Conservation (phyloP, 306 rosid species). For the Pyrus pyrifolia region DNA sequence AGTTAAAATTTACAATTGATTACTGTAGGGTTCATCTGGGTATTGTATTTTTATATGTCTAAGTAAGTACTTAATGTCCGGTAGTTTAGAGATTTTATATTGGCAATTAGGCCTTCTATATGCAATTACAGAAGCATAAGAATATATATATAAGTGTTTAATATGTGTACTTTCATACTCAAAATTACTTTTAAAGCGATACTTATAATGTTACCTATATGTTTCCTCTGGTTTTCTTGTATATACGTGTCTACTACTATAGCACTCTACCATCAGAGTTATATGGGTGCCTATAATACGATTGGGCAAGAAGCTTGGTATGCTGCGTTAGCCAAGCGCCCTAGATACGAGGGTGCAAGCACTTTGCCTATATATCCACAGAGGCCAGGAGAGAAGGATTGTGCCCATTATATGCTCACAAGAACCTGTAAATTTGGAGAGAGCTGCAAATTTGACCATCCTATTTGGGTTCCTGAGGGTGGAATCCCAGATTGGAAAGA, state of each 20-base stretch:
- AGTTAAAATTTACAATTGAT: neutral
- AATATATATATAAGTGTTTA: constrained; percentile 22
- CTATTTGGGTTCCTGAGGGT: constrained; percentile 99
- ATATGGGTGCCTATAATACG: constrained; percentile 65
- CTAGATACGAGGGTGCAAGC: constrained; percentile 85
- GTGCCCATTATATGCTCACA: constrained; percentile 97
- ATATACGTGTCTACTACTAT: constrained; percentile 63
- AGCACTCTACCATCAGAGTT: constrained; percentile 86
- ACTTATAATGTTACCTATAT: constrained; percentile 56
- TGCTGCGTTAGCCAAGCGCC: constrained; percentile 82
- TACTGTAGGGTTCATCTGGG: neutral
- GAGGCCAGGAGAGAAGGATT: constrained; percentile 99
- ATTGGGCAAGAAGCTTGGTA: constrained; percentile 99
- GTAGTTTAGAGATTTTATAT: neutral
- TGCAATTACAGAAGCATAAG: neutral
- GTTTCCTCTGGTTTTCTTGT: constrained; percentile 55
- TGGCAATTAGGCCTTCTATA: neutral
- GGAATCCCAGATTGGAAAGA: constrained; percentile 99
- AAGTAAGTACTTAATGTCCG: neutral
- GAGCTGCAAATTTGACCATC: constrained; percentile 99
- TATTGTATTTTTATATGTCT: neutral
- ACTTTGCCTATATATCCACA: constrained; percentile 89
- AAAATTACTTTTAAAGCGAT: constrained; percentile 46
- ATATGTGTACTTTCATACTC: constrained; percentile 28
- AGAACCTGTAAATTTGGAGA: constrained; percentile 99